Evolutionary conservation across 176 grass and related monocot species (phyloP).

Genomic region (Cenchrus americanus): DNA sequence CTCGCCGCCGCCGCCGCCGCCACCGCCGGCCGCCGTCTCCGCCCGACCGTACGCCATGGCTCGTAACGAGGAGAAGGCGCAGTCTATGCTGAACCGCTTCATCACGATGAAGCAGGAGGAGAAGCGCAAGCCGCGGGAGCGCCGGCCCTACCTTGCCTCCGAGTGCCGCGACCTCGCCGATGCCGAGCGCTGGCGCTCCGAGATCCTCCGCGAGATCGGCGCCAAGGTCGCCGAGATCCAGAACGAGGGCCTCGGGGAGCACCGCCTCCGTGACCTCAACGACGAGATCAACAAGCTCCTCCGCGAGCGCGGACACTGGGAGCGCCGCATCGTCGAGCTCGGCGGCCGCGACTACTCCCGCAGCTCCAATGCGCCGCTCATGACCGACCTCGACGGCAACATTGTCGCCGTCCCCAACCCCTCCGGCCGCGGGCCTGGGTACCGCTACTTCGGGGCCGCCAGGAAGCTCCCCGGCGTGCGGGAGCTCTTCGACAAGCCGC

Average conservation of each 20-base stretch:
- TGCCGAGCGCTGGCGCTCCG: conserved; percentile 83
- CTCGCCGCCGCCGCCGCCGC: conserved; percentile 38
- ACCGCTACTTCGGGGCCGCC: conserved; percentile 95
- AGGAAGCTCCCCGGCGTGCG: conserved; percentile 94
- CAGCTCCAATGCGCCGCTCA: conserved; percentile 65
- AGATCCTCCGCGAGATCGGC: conserved; percentile 97
- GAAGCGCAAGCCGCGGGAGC: conserved; percentile 95
- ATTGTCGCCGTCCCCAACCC: conserved; percentile 92
- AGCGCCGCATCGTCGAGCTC: conserved; percentile 87
- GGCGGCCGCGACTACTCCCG: conserved; percentile 83
- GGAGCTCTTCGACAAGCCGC: conserved; percentile 95
- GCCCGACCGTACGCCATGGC: conserved; percentile 56
- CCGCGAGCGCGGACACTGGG: conserved; percentile 95
- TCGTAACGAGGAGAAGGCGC: conserved; percentile 95
- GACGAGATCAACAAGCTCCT: conserved; percentile 99
- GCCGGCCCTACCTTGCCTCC: conserved; percentile 87
- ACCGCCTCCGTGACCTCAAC: conserved; percentile 96
- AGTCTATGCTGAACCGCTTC: conserved; percentile 98
- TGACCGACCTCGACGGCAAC: conserved; percentile 97
- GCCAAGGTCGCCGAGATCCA: conserved; percentile 97
- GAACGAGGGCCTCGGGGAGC: conserved; percentile 95
- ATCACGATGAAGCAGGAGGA: conserved; percentile 99
- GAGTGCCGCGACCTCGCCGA: conserved; percentile 98
- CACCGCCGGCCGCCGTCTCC: not conserved
- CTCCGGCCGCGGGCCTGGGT: conserved; percentile 81